phyloP scores from a whole-genome alignment of 345 rosid species.

The Rhodamnia argentea region DNA sequence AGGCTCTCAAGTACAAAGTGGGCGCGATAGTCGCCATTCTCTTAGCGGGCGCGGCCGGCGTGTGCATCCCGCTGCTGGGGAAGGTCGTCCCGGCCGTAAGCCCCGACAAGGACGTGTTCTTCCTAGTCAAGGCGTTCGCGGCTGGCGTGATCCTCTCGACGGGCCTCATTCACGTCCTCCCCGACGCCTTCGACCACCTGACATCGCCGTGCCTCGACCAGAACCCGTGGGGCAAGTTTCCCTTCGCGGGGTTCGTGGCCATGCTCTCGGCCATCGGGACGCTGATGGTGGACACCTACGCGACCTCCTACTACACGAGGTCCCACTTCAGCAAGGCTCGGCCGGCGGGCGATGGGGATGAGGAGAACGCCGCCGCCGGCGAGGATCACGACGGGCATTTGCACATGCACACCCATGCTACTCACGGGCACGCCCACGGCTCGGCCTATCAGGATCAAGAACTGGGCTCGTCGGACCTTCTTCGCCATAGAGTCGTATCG shows the following conservation, averaged over 20 bases:
- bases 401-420: slow-evolving; percentile 19
- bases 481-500: slow-evolving; percentile 23
- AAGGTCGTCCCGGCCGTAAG: slow-evolving; percentile 18
- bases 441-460: slow-evolving; percentile 15
- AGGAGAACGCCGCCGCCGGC: slow-evolving; percentile 3
- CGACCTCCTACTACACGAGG: slow-evolving; percentile 33
- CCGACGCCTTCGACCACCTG: slow-evolving; percentile 70
- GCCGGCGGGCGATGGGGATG: slow-evolving; percentile 11
- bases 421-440: slow-evolving; percentile 32
- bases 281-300: slow-evolving; percentile 52
- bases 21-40: slow-evolving; percentile 37
- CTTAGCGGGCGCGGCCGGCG: slow-evolving; percentile 32
- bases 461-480: slow-evolving; percentile 4
- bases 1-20: slow-evolving; percentile 28
- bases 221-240: slow-evolving; percentile 72
- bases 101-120: slow-evolving; percentile 32
- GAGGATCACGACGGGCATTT: slow-evolving; percentile 4
- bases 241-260: slow-evolving; percentile 72
- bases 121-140: slow-evolving; percentile 62
- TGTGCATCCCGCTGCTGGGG: slow-evolving; percentile 34
- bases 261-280: slow-evolving; percentile 59
- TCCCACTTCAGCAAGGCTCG: slow-evolving; percentile 14
- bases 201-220: slow-evolving; percentile 42
- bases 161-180: slow-evolving; percentile 78
- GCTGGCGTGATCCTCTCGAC: slow-evolving; percentile 77